Evolutionary conservation across 768 basidiomycete species (phyloP).

Genomic region (Mycena maculata): DNA sequence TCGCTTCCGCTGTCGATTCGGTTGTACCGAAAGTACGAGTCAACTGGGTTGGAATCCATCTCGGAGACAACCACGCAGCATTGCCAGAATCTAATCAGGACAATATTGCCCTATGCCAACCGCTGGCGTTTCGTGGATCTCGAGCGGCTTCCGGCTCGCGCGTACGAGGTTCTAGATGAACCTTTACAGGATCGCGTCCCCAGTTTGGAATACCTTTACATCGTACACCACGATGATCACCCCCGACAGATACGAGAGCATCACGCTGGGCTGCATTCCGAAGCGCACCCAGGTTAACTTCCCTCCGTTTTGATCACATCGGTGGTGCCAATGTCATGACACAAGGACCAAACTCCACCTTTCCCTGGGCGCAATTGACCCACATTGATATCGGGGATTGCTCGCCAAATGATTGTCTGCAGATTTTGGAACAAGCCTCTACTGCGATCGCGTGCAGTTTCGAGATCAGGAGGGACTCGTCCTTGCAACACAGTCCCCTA

Average conservation of each 20-base stretch:
- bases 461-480: neutral
- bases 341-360: neutral
- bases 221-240: neutral
- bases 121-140: conserved; percentile 15
- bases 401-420: neutral
- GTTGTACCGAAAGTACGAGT: neutral
- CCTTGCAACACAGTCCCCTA: neutral
- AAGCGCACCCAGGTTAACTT: neutral
- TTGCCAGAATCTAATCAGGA: neutral
- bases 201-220: neutral
- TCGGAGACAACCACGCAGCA: too few species aligned
- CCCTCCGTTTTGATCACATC: neutral
- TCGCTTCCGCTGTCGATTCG: conserved; percentile 8
- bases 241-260: too few species aligned
- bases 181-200: neutral
- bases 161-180: neutral
- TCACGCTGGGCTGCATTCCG: neutral
- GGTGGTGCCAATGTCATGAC: neutral
- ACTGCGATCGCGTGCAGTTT: neutral
- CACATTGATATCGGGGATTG: conserved; percentile 6
- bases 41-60: neutral
- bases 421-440: neutral
- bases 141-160: neutral
- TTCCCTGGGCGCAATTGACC: conserved; percentile 10
- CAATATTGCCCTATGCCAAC: neutral